phyloP scores from a whole-genome alignment of 768 basidiomycete species.

The Albatrellus ellisii region DNA sequence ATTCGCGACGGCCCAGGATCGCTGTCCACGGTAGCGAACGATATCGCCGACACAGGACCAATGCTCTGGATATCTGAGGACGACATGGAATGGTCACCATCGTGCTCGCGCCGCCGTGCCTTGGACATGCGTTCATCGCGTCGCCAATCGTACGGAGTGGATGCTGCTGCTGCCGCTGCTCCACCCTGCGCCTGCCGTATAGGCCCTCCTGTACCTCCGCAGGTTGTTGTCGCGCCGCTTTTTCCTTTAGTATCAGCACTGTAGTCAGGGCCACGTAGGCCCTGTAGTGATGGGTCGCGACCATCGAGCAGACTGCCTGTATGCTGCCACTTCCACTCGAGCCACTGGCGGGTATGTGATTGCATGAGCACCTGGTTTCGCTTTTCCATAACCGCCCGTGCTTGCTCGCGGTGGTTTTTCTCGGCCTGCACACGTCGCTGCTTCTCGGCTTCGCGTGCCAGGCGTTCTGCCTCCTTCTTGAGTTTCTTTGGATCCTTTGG shows the following conservation, averaged over 20 bases:
- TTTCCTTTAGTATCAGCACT: no score
- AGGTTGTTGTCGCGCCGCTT: slow-evolving; percentile 18
- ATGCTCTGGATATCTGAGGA: slow-evolving; percentile 74
- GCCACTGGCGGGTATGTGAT: slow-evolving; percentile 32
- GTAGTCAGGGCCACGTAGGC: no score
- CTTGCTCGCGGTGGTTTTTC: slow-evolving; percentile 72
- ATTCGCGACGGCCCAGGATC: slow-evolving; percentile 69
- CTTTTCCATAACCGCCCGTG: slow-evolving; percentile 87
- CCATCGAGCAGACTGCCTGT: slow-evolving; percentile 23
- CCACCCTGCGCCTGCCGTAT: slow-evolving; percentile 42
- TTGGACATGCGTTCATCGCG: slow-evolving; percentile 58
- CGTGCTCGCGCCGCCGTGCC: slow-evolving; percentile 69
- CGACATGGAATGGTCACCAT: slow-evolving; percentile 88
- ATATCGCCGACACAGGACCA: slow-evolving; percentile 63
- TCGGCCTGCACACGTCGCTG: slow-evolving; percentile 67
- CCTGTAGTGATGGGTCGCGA: no score
- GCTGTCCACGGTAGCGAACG: slow-evolving; percentile 75
- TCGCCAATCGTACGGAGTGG: slow-evolving; percentile 17
- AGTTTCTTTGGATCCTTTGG: slow-evolving; percentile 55
- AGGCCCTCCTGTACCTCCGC: slow-evolving; percentile 48
- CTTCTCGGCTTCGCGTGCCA: slow-evolving; percentile 72
- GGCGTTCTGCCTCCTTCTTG: slow-evolving; percentile 72
- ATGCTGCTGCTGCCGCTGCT: slow-evolving; percentile 26
- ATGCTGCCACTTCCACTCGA: slow-evolving; percentile 44
- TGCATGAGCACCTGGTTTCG: slow-evolving; percentile 63